Evolutionary conservation across 2,329 filamentous ascomycete genomes (phyloP).

Genomic region (Colletotrichum sublineola): DNA sequence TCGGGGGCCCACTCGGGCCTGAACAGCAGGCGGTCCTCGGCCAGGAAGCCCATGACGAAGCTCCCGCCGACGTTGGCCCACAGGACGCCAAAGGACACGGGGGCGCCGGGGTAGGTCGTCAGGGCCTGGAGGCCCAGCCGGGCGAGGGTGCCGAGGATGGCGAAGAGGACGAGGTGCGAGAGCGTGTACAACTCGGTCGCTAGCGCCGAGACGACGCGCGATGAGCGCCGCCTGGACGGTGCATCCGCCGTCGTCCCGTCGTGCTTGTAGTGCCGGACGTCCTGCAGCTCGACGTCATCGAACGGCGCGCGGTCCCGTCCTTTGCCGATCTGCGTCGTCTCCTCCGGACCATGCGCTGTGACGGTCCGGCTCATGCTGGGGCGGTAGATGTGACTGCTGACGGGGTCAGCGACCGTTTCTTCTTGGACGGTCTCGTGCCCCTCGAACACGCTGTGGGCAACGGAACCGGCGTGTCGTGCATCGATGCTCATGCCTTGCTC

Average conservation of each 20-base stretch:
- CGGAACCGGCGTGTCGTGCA: conserved; percentile 2
- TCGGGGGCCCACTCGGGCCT: conserved; percentile 72
- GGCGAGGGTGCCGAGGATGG: conserved; percentile 86
- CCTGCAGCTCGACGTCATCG: conserved; percentile 27
- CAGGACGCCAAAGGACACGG: conserved; percentile 78
- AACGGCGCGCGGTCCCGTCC: background rate
- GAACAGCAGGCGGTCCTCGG: conserved; percentile 83
- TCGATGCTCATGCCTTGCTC: background rate
- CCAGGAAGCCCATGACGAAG: conserved; percentile 86
- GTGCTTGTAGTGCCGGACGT: background rate
- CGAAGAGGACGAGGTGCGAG: conserved; percentile 88
- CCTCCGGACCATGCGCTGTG: conserved; percentile 20
- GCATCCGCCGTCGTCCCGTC: background rate
- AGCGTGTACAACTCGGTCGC: conserved; percentile 77
- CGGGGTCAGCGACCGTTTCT: conserved; percentile 55
- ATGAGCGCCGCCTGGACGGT: background rate
- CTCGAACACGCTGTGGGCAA: conserved; percentile 47
- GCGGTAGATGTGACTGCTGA: conserved; percentile 1
- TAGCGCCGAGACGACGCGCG: conserved; percentile 60
- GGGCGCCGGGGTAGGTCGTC: conserved; percentile 83
- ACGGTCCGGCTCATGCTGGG: background rate
- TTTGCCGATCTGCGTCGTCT: conserved; percentile 29
- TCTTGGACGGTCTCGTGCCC: conserved; percentile 59
- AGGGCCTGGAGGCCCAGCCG: conserved; percentile 84
- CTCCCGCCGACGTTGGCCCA: conserved; percentile 93